These are phyloP conservation scores for Syzygium malaccense DNA, from an alignment of 441 rosid species.

Conservation along the genomic window DNA sequence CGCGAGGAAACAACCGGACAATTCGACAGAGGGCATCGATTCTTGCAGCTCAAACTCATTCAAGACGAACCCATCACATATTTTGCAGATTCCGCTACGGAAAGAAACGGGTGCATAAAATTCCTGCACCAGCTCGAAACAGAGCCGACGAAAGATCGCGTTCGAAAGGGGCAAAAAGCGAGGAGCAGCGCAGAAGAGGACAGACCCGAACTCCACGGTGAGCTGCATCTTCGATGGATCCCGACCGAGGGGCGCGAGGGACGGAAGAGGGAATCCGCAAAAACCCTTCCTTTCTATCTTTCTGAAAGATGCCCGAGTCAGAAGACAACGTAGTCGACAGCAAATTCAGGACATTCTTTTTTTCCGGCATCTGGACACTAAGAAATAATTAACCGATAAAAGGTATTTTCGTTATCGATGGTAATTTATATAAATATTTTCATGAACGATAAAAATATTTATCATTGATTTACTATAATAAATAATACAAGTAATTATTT, in stretches of 20 bases:
- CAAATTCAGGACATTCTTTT: no score
- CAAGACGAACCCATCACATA: neutral
- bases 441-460: no score
- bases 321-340: neutral
- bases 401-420: neutral
- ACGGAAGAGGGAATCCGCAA: no score
- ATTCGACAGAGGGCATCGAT: neutral
- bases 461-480: accelerated
- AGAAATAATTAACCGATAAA: neutral
- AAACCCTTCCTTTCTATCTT: neutral
- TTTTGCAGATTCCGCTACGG: neutral
- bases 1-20: neutral
- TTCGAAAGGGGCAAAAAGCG: neutral
- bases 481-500: accelerated
- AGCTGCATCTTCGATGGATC: neutral
- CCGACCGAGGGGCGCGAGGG: neutral
- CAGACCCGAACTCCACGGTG: constrained; percentile 8
- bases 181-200: neutral
- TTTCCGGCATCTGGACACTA: no score
- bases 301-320: neutral
- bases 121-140: neutral
- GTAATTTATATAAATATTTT: neutral
- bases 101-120: neutral
- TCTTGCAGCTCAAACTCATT: neutral
- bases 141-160: neutral